Conservation (phyloP, 805 yeast genomes). For the Komagataella pastoris region DNA sequence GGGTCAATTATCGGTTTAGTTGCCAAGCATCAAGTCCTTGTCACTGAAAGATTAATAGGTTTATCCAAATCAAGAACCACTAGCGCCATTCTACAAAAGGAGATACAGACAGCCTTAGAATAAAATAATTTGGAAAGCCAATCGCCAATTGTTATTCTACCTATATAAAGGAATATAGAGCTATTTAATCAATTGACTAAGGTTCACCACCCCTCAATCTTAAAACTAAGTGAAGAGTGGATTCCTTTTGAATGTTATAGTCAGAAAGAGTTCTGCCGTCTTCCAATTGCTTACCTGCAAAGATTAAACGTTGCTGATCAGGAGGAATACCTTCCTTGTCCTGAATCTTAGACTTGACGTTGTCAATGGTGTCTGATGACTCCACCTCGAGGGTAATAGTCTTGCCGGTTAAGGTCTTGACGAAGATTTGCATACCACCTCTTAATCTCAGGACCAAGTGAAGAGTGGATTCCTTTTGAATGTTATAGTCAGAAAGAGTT, state of each 20-base stretch:
- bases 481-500: conserved; percentile 79
- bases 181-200: background rate
- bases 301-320: conserved; percentile 93
- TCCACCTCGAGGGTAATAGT: conserved; percentile 87
- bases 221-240: conserved; percentile 88
- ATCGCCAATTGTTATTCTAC: background rate
- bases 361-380: conserved; percentile 95
- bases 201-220: conserved; percentile 89
- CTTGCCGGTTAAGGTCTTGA: conserved; percentile 48
- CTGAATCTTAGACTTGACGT: conserved; percentile 92
- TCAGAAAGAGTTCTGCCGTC: conserved; percentile 94
- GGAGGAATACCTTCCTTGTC: conserved; percentile 98
- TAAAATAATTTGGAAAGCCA: background rate
- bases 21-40: background rate
- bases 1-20: background rate
- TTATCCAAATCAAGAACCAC: background rate
- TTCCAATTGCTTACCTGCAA: conserved; percentile 96
- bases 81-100: background rate
- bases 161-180: background rate
- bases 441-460: conserved; percentile 80
- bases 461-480: conserved; percentile 38
- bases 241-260: conserved; percentile 97
- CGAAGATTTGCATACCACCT: conserved; percentile 66
- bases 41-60: background rate
- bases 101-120: background rate